Evolutionary conservation across 139 green algal genomes (phyloP), one percentile per base, ranked within the genome.

Genomic region (Gonium pectorale): DNA sequence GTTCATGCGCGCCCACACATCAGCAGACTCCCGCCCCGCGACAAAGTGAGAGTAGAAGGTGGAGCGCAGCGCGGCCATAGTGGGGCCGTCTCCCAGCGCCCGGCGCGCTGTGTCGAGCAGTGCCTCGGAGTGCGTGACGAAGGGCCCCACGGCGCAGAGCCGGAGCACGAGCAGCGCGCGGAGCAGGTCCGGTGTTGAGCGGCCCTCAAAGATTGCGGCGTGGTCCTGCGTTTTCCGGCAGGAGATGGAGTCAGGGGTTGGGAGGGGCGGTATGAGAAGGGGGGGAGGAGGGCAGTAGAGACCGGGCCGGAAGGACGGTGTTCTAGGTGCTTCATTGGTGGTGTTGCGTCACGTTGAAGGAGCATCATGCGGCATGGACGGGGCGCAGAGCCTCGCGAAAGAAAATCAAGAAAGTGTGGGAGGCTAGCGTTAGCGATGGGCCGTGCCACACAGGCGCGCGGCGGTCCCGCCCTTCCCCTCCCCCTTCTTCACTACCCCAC

Each of bases 101-200:
- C 71, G 33, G 1, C 84, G 22, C n/a, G 96, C 90, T 2, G 86
- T 85, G 4, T 90, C 90, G 73, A 88, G 80, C 31, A 97, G 91
- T 46, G 85, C 77, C 26, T 89, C 69, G 11, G 86, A 85, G 35
- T 79, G 60, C 3, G 11, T 33, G 21, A 83, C 78, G 17, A 89
- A 86, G 40, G 78, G 5, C 31, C 13, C 29, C 21, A 72, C 37
- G 17, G 43, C 56, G 69, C 85, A 89, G 27, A 89, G 67, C 2
- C 78, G 77, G 59, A 89, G 83, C 40, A 89, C 85, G 29, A 89
- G 41, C 56, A 69, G 69, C 35, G 72, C 62, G 31, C 73, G 72
- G 8, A 88, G 27, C 43, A 88, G 62, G 43, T 88, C 83, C 2
- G 40, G 5, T 17, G 71, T 80, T 40, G 38, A 31, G 33, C 62